These are phyloP conservation scores for Melampsora americana DNA, from an alignment of 1,284 basidiomycete species.

Conservation along the genomic window DNA sequence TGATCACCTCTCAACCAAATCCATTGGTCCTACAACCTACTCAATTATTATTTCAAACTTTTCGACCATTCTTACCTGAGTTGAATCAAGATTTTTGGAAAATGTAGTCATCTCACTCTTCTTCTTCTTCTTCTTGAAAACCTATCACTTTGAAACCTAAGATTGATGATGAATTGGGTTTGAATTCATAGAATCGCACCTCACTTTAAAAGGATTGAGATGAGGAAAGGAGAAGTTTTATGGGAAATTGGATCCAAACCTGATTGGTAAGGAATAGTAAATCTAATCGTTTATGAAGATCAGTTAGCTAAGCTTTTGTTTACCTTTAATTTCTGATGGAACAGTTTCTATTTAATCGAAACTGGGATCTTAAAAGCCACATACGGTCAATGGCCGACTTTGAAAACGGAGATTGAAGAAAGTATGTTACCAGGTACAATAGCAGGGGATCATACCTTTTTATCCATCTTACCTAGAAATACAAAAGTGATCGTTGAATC, in stretches of 20 bases:
- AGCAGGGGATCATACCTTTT: constrained; percentile 78
- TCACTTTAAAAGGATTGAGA: constrained; percentile 67
- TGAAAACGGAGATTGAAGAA: constrained; percentile 45
- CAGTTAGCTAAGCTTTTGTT: neutral
- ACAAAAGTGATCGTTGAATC: constrained; percentile 80
- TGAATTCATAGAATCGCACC: constrained; percentile 58
- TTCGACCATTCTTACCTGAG: constrained; percentile 49
- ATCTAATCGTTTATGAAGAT: neutral
- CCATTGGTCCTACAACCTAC: constrained; percentile 53
- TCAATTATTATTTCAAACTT: constrained; percentile 58
- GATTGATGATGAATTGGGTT: neutral
- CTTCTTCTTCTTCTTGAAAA: constrained; percentile 47
- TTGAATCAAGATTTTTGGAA: constrained; percentile 31
- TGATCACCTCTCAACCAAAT: neutral
- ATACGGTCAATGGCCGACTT: constrained; percentile 62
- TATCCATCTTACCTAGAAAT: constrained; percentile 73
- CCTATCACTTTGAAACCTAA: neutral
- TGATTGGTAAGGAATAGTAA: constrained; percentile 60
- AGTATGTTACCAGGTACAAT: constrained; percentile 83
- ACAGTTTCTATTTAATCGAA: constrained; percentile 69
- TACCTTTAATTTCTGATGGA: neutral
- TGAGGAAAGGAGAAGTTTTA: constrained; percentile 65
- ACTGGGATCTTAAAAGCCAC: constrained; percentile 74
- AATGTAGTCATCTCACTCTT: constrained; percentile 54
- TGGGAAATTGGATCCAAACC: constrained; percentile 73